Base-by-base conservation (phyloP, 2,329 filamentous ascomycete genomes). In the Delphinella strobiligena region DNA sequence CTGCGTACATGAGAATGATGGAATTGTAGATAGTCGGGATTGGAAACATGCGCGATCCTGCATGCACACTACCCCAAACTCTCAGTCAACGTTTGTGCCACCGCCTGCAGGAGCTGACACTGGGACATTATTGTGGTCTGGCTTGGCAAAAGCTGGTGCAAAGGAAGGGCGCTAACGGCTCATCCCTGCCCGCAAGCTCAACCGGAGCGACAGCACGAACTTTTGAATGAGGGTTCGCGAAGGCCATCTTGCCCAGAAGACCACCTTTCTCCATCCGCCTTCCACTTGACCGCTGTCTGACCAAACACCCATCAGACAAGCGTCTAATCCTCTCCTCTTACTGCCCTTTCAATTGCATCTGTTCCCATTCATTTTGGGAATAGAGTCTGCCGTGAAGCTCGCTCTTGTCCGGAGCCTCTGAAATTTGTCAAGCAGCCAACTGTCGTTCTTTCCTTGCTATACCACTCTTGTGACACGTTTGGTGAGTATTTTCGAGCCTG, bases 341-440 rank as follows among this genome's bases (percentile, higher is more conserved):
- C 38, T 35, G 34, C 34, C 34, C 7, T 12, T 12, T 27, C 22
- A 7, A 27, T 27, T 7, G 7, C 22, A 27, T 12, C 18, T 37
- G 34, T 33, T 41, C 34, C 34, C 39, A 36, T 37, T 17, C 32
- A 29, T 34, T 29, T 29, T 36, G 39, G 19, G 34, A 36, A 30
- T 33, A 32, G 36, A 29, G 34, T 36, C 24, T 41, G 39, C 33
- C 35, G 33, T 16, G 39, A 34, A 41, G 39, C 34, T 36, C 29
- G 30, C 36, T 29, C 15, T 7, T 32, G 10, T 5, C 30, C 15
- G 10, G 30, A 32, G 22, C 12, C 22, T 27, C 22, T 37, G 33
- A 19, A 41, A 41, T 41, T 41, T 41, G 39, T 37, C 39, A 37
- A 34, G 34, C 29, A 34, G 39, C 34, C 39, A 41, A 37, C 33